These are phyloP conservation scores for Phaeodactylum tricornutum DNA, from an alignment of 108 stramenopile genomes.

Conservation along the genomic window DNA sequence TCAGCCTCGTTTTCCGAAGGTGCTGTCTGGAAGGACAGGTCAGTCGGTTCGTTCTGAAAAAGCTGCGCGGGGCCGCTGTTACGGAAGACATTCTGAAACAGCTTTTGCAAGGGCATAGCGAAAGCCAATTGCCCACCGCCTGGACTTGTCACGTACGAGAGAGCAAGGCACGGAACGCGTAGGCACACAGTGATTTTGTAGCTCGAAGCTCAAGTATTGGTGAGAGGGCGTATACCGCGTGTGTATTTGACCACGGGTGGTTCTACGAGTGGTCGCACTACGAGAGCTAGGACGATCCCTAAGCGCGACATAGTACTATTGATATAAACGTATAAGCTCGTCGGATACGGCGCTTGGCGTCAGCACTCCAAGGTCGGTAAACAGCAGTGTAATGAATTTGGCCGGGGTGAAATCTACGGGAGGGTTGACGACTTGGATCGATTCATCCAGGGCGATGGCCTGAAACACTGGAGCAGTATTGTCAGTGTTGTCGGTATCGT, in stretches of 20 bases:
- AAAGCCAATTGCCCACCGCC: constrained; percentile 22
- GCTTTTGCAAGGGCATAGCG: constrained; percentile 10
- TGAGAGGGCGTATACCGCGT: too few species aligned
- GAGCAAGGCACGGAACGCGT: constrained; percentile 8
- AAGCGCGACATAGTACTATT: constrained; percentile 47
- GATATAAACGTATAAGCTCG: constrained; percentile 93
- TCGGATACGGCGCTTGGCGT: constrained; percentile 97
- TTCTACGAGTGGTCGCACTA: too few species aligned
- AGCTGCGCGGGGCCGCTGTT: constrained; percentile 18
- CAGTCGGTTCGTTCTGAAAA: constrained; percentile 31
- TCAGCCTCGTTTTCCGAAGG: constrained; percentile 10
- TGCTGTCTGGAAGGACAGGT: constrained; percentile 24
- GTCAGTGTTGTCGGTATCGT: background rate
- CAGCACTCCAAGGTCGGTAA: constrained; percentile 95
- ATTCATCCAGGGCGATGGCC: background rate
- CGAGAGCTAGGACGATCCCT: too few species aligned
- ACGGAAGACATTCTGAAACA: constrained; percentile 8
- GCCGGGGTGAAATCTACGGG: constrained; percentile 93
- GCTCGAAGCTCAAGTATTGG: too few species aligned
- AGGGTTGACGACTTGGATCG: constrained; percentile 42
- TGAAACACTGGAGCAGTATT: too few species aligned
- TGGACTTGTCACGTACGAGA: constrained; percentile 45
- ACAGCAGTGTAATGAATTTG: constrained; percentile 92
- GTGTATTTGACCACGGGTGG: too few species aligned
- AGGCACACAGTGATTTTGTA: too few species aligned